Percentiles rank a stretch among this genome's conserved stretches.
These are phyloP conservation scores for Nemania sp. DNA, from an alignment of 2,329 filamentous ascomycete species.

Conservation along the genomic window DNA sequence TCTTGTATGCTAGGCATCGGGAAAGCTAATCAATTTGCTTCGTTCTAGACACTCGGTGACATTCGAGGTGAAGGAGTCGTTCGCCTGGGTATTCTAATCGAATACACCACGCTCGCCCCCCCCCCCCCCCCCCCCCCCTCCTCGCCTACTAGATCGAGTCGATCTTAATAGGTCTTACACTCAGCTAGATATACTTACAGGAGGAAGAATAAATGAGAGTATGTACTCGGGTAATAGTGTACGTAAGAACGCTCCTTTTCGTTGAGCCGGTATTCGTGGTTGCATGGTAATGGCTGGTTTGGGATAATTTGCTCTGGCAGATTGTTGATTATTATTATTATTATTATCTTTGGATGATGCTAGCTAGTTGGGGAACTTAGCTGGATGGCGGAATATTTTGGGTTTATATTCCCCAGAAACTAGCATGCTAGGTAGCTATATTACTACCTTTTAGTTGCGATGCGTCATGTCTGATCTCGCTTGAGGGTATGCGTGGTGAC, in stretches of 20 bases:
- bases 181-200: not conserved
- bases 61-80: conserved; percentile 73
- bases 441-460: conserved; percentile 2
- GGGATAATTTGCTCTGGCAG: conserved; percentile 20
- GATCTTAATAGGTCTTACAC: not conserved
- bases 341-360: not conserved
- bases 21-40: conserved; percentile 37
- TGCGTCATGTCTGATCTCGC: not conserved
- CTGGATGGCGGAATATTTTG: not conserved
- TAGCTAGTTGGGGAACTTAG: not conserved
- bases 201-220: not conserved
- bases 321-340: no score
- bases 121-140: no score
- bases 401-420: conserved; percentile 7
- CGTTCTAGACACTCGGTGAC: conserved; percentile 57
- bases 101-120: not conserved
- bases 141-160: not conserved
- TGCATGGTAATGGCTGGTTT: conserved; percentile 28
- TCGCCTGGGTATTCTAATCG: conserved; percentile 72
- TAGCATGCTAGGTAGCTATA: not conserved
- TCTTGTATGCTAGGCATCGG: no score
- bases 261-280: not conserved
- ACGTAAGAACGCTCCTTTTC: conserved; percentile 20
- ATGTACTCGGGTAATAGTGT: not conserved
- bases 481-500: not conserved